A percentile compares a stretch with the other conserved stretches of the same genome.
Evolutionary conservation across 2,329 filamentous ascomycete species (phyloP).

Genomic region (Trichoderma sp.): DNA sequence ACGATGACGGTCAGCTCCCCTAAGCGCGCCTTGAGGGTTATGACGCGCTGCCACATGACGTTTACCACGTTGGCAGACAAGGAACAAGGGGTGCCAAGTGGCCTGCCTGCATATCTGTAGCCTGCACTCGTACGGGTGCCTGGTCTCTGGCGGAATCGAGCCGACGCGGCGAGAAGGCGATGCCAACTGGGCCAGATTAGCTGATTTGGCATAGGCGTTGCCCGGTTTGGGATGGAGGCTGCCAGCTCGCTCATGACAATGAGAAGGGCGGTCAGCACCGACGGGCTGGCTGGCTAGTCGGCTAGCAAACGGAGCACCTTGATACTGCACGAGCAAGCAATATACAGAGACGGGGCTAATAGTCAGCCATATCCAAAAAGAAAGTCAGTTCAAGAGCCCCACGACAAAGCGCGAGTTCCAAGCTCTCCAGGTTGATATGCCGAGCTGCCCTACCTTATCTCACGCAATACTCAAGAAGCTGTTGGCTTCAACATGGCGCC

Average conservation of each 20-base stretch:
- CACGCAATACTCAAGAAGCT: conserved; percentile 4
- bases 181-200: conserved; percentile 24
- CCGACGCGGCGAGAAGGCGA: conserved; percentile 24
- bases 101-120: conserved; percentile 23
- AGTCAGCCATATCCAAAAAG: not conserved
- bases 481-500: conserved; percentile 8
- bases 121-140: conserved; percentile 24
- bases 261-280: conserved; percentile 26
- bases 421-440: not conserved
- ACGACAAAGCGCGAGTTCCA: not conserved
- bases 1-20: conserved; percentile 13
- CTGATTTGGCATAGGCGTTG: conserved; percentile 13
- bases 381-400: not conserved
- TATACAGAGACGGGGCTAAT: not conserved
- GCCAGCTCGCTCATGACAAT: conserved; percentile 21
- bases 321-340: not conserved
- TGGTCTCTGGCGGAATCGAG: conserved; percentile 26
- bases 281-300: conserved; percentile 16
- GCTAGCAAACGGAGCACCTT: conserved; percentile 4
- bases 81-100: conserved; percentile 26
- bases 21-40: conserved; percentile 19
- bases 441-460: not conserved
- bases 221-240: conserved; percentile 22
- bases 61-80: conserved; percentile 23
- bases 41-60: conserved; percentile 26